These are phyloP conservation scores for Pseudogymnoascus sp. DNA, from an alignment of 2,329 filamentous ascomycete species.

Conservation along the genomic window DNA sequence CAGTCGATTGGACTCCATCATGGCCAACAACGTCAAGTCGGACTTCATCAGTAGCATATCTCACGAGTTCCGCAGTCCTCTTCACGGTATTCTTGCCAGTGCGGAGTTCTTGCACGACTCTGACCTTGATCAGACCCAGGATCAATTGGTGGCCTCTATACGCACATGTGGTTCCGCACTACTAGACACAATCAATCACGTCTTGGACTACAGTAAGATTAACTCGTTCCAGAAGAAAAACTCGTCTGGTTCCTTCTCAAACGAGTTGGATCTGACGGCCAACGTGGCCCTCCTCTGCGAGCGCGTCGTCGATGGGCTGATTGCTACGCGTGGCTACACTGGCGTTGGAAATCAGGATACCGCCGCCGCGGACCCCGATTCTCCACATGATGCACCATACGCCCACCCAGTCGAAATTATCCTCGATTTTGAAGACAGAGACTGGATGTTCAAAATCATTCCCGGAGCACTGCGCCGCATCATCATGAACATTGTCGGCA, in stretches of 20 bases:
- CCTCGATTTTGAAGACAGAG: slow-evolving; percentile 24
- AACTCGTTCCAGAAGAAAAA: slow-evolving; percentile 31
- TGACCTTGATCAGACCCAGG: slow-evolving; percentile 37
- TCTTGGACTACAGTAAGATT: slow-evolving; percentile 49
- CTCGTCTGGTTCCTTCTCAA: slow-evolving; percentile 19
- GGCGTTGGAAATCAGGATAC: not conserved
- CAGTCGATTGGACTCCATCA: slow-evolving; percentile 23
- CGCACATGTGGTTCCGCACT: slow-evolving; percentile 45
- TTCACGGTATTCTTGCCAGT: slow-evolving; percentile 44
- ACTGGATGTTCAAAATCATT: slow-evolving; percentile 25
- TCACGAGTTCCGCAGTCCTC: slow-evolving; percentile 25
- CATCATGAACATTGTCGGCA: slow-evolving; percentile 55
- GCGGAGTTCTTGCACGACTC: slow-evolving; percentile 46
- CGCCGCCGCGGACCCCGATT: not conserved
- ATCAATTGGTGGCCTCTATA: slow-evolving; percentile 40
- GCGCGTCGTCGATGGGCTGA: slow-evolving; percentile 26
- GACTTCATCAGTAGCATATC: slow-evolving; percentile 27
- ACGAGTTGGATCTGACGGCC: slow-evolving; percentile 22
- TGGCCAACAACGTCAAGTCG: slow-evolving; percentile 23
- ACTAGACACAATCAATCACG: slow-evolving; percentile 46
- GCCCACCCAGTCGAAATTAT: slow-evolving; percentile 19
- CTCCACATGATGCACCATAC: not conserved
- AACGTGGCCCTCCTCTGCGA: slow-evolving; percentile 27
- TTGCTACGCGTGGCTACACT: slow-evolving; percentile 15
- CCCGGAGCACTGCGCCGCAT: slow-evolving; percentile 30